Base-by-base conservation (phyloP, 345 rosid genomes). In the Turritis glabra region DNA sequence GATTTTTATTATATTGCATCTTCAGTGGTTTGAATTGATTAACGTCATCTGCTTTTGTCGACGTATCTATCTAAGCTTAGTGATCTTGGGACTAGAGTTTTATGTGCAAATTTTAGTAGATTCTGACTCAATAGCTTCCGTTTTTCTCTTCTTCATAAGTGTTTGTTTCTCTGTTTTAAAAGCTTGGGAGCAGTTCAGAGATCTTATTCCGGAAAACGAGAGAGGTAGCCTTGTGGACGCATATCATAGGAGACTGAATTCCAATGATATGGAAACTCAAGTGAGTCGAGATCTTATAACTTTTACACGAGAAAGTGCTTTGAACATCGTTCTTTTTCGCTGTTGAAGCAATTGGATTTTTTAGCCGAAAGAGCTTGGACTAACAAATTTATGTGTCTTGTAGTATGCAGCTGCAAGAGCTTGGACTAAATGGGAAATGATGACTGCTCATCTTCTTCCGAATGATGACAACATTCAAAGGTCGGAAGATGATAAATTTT, bases 361-460 rank as follows among this genome's bases (percentile, higher is more conserved):
- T 15, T 59, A 6, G 60, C 27, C 15, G 5, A 65, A 29, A 65
- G 58, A 66, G 23, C 22, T 51, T 51, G 32, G 22, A 32, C 27
- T 73, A 3, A 74, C 29, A 37, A 37, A 40, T n/a, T 11, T 26
- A 3, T n/a, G 19, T 32, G 30, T 84, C 73, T 79, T 56, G 37
- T 75, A 92, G 98, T 85, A 80, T 87, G 96, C 89, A 79, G 97
- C 98, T 71, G 97, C 97, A 44, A 87, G 97, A 82, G 89, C 90
- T 40, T 94, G 98, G 98, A 94, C 97, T 32, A 94, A 77, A 73
- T 94, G 98, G 98, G 98, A 94, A 81, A 88, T 91, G 98, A 86
- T 86, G 96, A 94, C 98, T 67, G 89, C 93, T 37, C 84, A 94
- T 85, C 97, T 94, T 78, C 77, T 74, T 71, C 96, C 86, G 61